Evolutionary conservation across 371 early-diverging fungal genomes (phyloP), one percentile per base, ranked within the genome.

Genomic region (Lichtheimia hyalospora): DNA sequence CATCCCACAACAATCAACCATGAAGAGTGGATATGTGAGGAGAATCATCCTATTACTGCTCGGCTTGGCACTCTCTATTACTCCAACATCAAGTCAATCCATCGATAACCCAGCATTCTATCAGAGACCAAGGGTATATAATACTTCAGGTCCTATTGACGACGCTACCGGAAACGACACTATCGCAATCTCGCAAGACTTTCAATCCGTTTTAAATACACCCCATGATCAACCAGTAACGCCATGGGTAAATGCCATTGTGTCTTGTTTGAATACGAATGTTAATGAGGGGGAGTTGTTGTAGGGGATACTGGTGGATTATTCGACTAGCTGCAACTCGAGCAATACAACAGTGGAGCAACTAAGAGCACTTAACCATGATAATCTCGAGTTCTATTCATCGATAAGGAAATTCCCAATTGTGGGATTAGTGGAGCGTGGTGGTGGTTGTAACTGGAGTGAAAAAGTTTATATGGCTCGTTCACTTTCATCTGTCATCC

Each of bases 391-490:
- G 10, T 21, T 8, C n/a, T 55, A 41, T 16, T 15, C 41, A 24
- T 13, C 42, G 3, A 43, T 55, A 7, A 41, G 41, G 4, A 3
- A 14, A 5, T 2, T 12, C 10, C 16, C 56, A 4, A 60, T 63
- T 1, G 58, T 79, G 25, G 80, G 67, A 0, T 59, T 79, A 14
- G 62, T 74, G 18, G 46, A 62, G 52, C 65, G 46, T 46, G 46
- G 77, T 20, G 71, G 75, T 5, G 54, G 67, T 21, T 57, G 59
- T 34, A 49, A 21, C 16, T 79, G 76, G 75, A 61, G 65, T 7
- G 71, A 69, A 27, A 79, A 79, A 52, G 40, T 79, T 7, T 16
- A 63, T 16, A 61, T 57, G 1, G 57, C 70, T 2, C 59, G 60
- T 18, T 43, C 18, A 1, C 18, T 74, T 15, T 67, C 80, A 1